Percentiles rank a stretch among this genome's conserved stretches.
Conservation (phyloP, 2,329 filamentous ascomycete species). For the Colletotrichum sp. region DNA sequence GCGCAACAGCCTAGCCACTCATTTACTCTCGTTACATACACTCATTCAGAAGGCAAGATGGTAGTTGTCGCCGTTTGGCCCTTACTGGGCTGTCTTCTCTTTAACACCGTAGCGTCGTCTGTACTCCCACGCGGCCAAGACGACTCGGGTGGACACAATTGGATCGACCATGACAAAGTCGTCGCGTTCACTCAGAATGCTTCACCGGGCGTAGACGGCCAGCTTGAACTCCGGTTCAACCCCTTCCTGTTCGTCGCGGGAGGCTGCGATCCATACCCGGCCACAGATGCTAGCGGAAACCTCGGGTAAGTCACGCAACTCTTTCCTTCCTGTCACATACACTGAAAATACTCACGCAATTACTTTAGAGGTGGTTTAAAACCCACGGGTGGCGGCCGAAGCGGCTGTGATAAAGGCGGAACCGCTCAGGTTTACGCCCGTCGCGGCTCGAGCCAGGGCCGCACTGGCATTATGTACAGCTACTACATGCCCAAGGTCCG, state of each 20-base stretch:
- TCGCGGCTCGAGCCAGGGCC: not conserved
- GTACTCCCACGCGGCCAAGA: not conserved
- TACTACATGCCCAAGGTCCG: not conserved
- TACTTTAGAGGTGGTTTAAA: not conserved
- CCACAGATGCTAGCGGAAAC: not conserved
- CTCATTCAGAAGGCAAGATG: not conserved
- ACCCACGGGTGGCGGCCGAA: not conserved
- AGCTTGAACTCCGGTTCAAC: not conserved
- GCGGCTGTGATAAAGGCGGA: not conserved
- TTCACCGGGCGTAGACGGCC: not conserved
- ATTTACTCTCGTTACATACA: not conserved
- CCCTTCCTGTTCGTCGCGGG: not conserved
- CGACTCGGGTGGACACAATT: not conserved
- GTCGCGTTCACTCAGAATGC: not conserved
- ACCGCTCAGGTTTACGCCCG: not conserved
- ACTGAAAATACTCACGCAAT: not conserved
- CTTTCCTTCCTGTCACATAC: fast-evolving
- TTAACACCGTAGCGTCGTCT: not conserved
- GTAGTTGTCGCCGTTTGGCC: not conserved
- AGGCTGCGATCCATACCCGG: not conserved
- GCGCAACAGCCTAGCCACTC: not conserved
- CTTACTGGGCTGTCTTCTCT: not conserved
- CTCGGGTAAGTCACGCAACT: not conserved
- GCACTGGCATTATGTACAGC: not conserved
- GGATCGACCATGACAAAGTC: not conserved